A percentile compares a stretch with the other conserved stretches of the same genome.
Evolutionary conservation across 176 grass and related monocot genomes (phyloP).

Genomic region (Carex pumila): DNA sequence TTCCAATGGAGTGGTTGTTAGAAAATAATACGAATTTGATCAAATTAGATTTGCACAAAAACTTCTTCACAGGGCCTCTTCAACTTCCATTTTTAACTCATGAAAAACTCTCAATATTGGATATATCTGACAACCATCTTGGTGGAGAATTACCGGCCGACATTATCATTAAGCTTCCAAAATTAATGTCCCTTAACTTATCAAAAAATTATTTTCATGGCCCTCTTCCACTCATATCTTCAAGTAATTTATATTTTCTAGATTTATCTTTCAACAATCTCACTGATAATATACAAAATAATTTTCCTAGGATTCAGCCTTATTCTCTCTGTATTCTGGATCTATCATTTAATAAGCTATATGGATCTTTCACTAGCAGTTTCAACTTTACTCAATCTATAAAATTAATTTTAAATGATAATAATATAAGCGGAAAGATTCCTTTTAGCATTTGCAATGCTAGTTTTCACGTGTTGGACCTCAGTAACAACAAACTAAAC

Average conservation of each 20-base stretch:
- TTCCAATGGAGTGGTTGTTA: conserved; percentile 28
- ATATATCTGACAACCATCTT: conserved; percentile 17
- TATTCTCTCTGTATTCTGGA: neutral
- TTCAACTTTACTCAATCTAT: no score
- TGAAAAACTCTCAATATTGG: neutral
- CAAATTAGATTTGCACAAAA: conserved; percentile 15
- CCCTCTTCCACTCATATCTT: neutral
- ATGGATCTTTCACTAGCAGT: neutral
- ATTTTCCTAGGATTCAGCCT: neutral
- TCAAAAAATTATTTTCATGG: neutral
- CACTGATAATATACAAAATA: conserved; percentile 9
- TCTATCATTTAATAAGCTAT: no score
- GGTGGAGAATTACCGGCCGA: neutral
- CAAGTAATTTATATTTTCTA: neutral
- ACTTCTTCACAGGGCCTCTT: conserved; percentile 17
- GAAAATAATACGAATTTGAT: neutral
- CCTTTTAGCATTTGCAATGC: neutral
- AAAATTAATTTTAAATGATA: no score
- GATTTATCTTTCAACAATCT: conserved; percentile 22
- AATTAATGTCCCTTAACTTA: neutral
- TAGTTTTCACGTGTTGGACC: neutral
- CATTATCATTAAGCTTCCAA: conserved; percentile 25
- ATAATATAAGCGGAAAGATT: neutral
- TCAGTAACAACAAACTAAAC: neutral
- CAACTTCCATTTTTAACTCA: neutral